phyloP scores from a whole-genome alignment of 208 protist genomes.

The Acanthamoeba triangularis region DNA sequence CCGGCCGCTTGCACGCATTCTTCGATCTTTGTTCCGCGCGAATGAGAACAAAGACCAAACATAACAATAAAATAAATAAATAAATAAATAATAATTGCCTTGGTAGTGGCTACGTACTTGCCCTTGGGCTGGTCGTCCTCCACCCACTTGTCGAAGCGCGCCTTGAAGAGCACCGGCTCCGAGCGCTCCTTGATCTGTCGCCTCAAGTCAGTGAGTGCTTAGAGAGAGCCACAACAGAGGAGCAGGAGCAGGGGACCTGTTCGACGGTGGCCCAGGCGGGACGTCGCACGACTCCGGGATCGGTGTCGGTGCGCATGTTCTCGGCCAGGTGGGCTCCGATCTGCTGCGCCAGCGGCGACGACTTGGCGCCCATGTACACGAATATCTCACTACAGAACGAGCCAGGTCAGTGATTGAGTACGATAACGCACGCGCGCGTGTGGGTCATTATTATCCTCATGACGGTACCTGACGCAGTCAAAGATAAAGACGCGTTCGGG shows the following conservation, averaged over 20 bases:
- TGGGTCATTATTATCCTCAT: not conserved
- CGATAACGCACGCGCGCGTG: not conserved
- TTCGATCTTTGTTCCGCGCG: not conserved
- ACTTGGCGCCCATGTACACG: conserved; percentile 28
- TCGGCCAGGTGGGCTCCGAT: conserved; percentile 5
- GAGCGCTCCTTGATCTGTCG: not conserved
- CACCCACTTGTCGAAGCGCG: conserved; percentile 39
- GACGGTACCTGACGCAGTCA: conserved; percentile 10
- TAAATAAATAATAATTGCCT: too few species aligned
- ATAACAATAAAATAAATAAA: too few species aligned
- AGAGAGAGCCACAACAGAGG: not conserved
- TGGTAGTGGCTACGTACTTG: conserved; percentile 30
- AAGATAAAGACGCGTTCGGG: conserved; percentile 32
- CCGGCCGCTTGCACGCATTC: conserved; percentile 29
- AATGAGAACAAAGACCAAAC: not conserved
- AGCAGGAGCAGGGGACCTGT: not conserved
- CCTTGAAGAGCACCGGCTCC: conserved; percentile 64
- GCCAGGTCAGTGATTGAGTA: not conserved
- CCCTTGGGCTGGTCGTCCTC: conserved; percentile 60
- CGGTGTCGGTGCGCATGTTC: conserved; percentile 52
- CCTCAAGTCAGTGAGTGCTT: too few species aligned
- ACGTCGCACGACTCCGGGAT: not conserved
- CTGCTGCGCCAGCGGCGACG: conserved; percentile 29
- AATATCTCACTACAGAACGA: not conserved
- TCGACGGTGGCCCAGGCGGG: conserved; percentile 49